A percentile compares a stretch with the other conserved stretches of the same genome.
phyloP scores from a whole-genome alignment of 2,329 filamentous ascomycete genomes.

The Fusarium beomiforme region DNA sequence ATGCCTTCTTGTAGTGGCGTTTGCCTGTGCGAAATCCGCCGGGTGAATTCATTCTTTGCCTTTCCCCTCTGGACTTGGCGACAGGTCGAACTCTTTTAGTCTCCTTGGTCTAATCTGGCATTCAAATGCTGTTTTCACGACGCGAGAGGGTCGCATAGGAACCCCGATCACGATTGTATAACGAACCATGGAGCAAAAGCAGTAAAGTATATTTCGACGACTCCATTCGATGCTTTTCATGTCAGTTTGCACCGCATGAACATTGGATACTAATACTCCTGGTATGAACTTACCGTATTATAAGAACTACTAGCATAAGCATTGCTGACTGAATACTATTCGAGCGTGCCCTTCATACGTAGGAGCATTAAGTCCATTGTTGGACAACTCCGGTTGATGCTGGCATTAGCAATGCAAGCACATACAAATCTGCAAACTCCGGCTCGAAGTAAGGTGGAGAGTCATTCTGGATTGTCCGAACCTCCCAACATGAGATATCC shows the following conservation, averaged over 20 bases:
- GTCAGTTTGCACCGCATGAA: background rate
- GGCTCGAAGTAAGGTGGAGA: slow-evolving; percentile 1
- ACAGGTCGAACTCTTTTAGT: background rate
- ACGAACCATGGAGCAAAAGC: background rate
- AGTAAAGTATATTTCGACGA: background rate
- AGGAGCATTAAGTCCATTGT: background rate
- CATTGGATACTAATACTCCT: no score
- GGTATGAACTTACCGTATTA: background rate
- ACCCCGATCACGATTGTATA: background rate
- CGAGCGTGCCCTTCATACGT: background rate
- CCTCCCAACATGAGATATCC: background rate
- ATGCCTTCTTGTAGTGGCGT: background rate
- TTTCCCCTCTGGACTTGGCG: background rate
- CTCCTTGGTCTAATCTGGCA: background rate
- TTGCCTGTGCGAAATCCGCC: background rate
- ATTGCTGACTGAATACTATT: background rate
- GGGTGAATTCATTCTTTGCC: background rate
- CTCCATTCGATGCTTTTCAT: no score
- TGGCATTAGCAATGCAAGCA: background rate
- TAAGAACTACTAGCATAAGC: background rate
- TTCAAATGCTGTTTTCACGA: background rate
- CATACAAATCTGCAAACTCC: background rate
- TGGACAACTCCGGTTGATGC: background rate
- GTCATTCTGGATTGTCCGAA: background rate
- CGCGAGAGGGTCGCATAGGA: background rate